Percentiles rank a stretch among this genome's conserved stretches.
phyloP scores from a whole-genome alignment of 768 basidiomycete species.

The Leccinum ochraceum region DNA sequence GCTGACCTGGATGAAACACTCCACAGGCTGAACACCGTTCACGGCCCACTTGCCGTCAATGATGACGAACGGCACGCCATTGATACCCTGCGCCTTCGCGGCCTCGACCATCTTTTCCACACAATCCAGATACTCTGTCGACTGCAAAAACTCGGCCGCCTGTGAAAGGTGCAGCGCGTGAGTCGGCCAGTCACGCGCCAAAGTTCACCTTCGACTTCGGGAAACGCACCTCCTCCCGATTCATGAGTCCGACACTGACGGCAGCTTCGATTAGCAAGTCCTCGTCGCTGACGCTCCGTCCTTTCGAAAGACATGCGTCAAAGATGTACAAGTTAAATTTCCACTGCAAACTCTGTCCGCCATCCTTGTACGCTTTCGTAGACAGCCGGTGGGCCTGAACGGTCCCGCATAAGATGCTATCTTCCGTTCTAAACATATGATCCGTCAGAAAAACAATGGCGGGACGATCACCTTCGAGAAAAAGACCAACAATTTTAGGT shows the following conservation, averaged over 20 bases:
- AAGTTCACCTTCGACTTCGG: neutral
- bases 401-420: conserved; percentile 40
- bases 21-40: conserved; percentile 43
- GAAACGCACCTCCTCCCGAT: conserved; percentile 34
- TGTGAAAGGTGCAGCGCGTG: conserved; percentile 11
- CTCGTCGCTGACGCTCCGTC: conserved; percentile 36
- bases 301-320: conserved; percentile 39
- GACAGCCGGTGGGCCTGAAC: conserved; percentile 45
- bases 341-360: conserved; percentile 40
- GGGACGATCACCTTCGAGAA: neutral
- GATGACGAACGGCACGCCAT: conserved; percentile 52
- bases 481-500: conserved; percentile 26
- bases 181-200: neutral
- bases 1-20: conserved; percentile 39
- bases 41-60: conserved; percentile 47
- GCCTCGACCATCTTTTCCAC: conserved; percentile 40
- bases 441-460: neutral
- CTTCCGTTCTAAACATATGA: conserved; percentile 31
- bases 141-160: conserved; percentile 41
- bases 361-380: conserved; percentile 39
- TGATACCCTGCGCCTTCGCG: conserved; percentile 43
- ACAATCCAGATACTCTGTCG: conserved; percentile 38
- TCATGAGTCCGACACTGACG: conserved; percentile 37
- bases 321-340: conserved; percentile 39
- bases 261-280: conserved; percentile 39